Evolutionary conservation across 2,329 filamentous ascomycete species (phyloP), one percentile per base, ranked within the genome.

Genomic region (Paracorniculantispora psalliotae): DNA sequence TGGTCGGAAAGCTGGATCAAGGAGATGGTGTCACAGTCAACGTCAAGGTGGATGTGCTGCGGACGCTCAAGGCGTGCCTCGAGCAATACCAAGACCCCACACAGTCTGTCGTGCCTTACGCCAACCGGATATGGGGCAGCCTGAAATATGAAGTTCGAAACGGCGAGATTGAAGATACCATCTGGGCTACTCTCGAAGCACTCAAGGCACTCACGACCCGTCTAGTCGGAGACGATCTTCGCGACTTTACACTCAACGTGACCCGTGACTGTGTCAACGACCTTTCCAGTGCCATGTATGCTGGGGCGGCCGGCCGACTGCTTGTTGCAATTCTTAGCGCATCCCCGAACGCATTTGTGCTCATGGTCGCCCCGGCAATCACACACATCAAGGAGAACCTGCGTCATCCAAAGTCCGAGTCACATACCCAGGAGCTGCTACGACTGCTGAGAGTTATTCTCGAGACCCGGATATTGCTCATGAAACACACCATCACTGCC

Each of bases 61-160:
- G 76, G 59, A 85, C 83, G 0, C 75, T 85, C 37, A 75, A 78
- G 50, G 79, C 80, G 4, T 85, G 81, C 60, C 65, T 85, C 19
- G 74, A 76, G 13, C 67, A 75, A 28, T 85, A 84, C 60, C 68
- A 74, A 1, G 69, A 79, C 41, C 73, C 79, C 0, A 71, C 77
- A 35, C 71, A 77, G 57, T 79, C 75, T 9, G 67, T 85, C 15
- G 72, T 72, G 1, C 81, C 82, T 0, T 78, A 80, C 51, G 71
- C 76, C 19, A 73, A 78, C 52, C 75, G 79, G 47, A 77, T 84
- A 49, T 86, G 83, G 83, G 74, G 75, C 30, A 82, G 81, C n/a
- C 77, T 86, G 49, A 86, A 85, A 66, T 85, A 84, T 61, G 83
- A 86, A 63, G 83, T 85, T 13, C 79, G 83, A 35, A 84, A 85